phyloP scores from a whole-genome alignment of 1,284 basidiomycete genomes.

The Mycosarcoma mackinlayi region DNA sequence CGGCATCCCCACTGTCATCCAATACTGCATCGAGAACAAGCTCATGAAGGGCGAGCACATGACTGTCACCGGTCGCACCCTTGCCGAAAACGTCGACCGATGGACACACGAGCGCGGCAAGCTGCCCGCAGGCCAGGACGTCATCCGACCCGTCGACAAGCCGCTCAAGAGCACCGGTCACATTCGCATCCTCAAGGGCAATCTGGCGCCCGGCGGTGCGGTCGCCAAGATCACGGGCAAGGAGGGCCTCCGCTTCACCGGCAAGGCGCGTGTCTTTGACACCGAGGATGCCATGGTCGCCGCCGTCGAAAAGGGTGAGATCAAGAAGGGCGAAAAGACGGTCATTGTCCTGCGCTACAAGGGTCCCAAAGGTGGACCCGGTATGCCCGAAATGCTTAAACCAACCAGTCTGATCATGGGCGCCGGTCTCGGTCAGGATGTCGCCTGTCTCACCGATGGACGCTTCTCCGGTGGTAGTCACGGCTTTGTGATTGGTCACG shows the following conservation, averaged over 20 bases:
- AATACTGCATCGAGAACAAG: constrained; percentile 66
- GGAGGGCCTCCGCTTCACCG: constrained; percentile 64
- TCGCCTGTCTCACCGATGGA: constrained; percentile 94
- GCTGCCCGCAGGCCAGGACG: constrained; percentile 59
- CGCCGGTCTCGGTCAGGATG: constrained; percentile 88
- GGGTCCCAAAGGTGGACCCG: constrained; percentile 76
- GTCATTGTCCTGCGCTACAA: constrained; percentile 67
- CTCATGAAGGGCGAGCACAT: constrained; percentile 70
- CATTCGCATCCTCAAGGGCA: constrained; percentile 66
- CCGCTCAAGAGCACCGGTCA: constrained; percentile 66
- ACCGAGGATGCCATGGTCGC: constrained; percentile 66
- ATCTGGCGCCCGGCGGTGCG: constrained; percentile 66
- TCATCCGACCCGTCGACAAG: constrained; percentile 59
- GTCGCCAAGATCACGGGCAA: constrained; percentile 68
- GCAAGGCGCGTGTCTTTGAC: constrained; percentile 67
- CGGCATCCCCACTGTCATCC: constrained; percentile 70
- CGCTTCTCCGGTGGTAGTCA: constrained; percentile 85
- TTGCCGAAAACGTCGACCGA: constrained; percentile 69
- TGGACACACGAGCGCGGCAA: constrained; percentile 75
- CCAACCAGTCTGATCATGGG: constrained; percentile 71
- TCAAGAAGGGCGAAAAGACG: constrained; percentile 68
- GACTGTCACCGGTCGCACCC: constrained; percentile 65
- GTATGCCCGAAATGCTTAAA: constrained; percentile 96
- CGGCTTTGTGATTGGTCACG: constrained; percentile 88
- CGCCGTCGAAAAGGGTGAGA: constrained; percentile 60